Base-by-base conservation (phyloP, 768 basidiomycete genomes). In the Basidioascus undulatus region DNA sequence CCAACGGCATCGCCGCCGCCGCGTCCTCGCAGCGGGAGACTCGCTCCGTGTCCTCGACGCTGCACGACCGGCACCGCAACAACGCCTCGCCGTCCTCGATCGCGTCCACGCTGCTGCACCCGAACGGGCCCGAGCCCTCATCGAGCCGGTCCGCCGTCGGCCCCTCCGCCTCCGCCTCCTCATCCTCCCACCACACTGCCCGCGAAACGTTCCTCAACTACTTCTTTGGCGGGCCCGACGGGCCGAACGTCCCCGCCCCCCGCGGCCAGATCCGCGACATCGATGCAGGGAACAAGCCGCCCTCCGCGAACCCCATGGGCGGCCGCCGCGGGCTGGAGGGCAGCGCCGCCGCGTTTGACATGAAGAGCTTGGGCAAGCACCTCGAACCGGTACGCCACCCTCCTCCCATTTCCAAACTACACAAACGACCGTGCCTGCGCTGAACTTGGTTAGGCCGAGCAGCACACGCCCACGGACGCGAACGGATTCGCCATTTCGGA, bases 301-400 rank as follows among this genome's bases (percentile, higher is more conserved):
- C n/a, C n/a, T n/a, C n/a, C n/a, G 43, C 45, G 15, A 49, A 49
- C 46, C 46, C 50, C 30, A 23, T 59, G 61, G 69, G 38, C n/a
- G 51, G 57, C 9, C 36, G 53, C 30, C 46, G 47, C 39, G 62
- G 65, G 10, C 55, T 79, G 37, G 80, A 86, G 50, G 76, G 68
- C 36, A 77, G 65, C 55, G 77, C 67, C 50, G 78, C 86, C 41
- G 86, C 80, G 35, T 94, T 74, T 57, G 92, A 96, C 57, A 98
- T 98, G 92, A 94, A 84, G 67, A 92, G 84, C 54, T 65, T 96
- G 39, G 84, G 87, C 32, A 86, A 78, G 60, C 92, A 98, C 53
- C 80, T 98, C 44, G 92, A 98, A 59, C 81, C 87, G 47, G 87
- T 94, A 53, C 34, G 12, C 26, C 33, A 19, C 15, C 35, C 2